phyloP scores from a whole-genome alignment of 768 basidiomycete genomes.

The Cystobasidium tubakii region DNA sequence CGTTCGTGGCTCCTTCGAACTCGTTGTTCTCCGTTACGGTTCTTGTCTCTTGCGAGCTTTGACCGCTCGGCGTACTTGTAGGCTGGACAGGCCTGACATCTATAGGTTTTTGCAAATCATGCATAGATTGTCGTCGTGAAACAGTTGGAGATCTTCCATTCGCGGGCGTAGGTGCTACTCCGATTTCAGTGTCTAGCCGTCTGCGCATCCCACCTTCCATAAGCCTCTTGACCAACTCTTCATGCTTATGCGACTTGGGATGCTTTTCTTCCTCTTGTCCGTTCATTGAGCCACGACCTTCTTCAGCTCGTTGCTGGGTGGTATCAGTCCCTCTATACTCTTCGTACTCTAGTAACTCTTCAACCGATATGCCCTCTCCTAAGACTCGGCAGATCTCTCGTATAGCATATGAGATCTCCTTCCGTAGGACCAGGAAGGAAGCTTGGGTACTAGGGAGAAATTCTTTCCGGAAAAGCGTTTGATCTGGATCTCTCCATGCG shows the following conservation, averaged over 20 bases:
- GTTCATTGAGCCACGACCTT: background rate
- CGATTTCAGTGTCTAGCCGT: slow-evolving; percentile 13
- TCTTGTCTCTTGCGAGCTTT: background rate
- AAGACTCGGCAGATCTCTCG: slow-evolving; percentile 30
- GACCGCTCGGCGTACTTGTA: background rate
- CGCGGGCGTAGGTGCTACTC: slow-evolving; percentile 23
- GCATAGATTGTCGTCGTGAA: slow-evolving; percentile 22
- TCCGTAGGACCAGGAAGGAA: slow-evolving; percentile 5
- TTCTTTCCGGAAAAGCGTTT: slow-evolving; percentile 21
- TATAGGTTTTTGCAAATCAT: background rate
- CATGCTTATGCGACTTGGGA: background rate
- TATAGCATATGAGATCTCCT: slow-evolving; percentile 27
- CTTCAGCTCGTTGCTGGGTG: slow-evolving; percentile 12
- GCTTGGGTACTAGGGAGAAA: slow-evolving; percentile 1
- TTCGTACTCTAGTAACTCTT: slow-evolving; percentile 20
- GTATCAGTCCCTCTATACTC: slow-evolving; percentile 22
- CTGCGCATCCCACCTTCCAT: slow-evolving; percentile 7
- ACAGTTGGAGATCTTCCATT: slow-evolving; percentile 27
- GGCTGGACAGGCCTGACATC: background rate
- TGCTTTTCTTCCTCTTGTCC: background rate
- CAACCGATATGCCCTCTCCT: slow-evolving; percentile 16
- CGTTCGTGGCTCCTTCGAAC: background rate
- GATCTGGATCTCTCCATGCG: background rate
- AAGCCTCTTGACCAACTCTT: slow-evolving; percentile 11
- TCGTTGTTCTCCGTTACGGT: background rate